phyloP scores from a whole-genome alignment of 176 grass and related monocot species.

The Phyllostachys edulis region DNA sequence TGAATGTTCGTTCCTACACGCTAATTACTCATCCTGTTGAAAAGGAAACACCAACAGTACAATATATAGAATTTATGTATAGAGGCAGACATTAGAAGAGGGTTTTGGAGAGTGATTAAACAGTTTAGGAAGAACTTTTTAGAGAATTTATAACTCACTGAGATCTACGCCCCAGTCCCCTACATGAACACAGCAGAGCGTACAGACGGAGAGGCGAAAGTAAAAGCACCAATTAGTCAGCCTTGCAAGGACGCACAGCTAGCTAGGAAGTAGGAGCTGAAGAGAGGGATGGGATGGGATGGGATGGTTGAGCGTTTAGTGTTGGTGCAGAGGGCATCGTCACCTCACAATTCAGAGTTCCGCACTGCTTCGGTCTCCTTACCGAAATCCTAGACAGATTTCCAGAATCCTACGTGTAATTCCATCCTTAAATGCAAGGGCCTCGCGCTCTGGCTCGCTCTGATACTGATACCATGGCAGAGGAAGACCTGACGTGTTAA shows the following conservation, averaged over 20 bases:
- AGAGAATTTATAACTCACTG: not conserved
- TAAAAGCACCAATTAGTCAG: constrained; percentile 31
- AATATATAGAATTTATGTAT: too few relatives aligned
- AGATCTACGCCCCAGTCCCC: not conserved
- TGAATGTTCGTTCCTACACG: too few relatives aligned
- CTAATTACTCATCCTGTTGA: too few relatives aligned
- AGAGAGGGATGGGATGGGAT: not conserved
- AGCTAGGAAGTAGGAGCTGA: not conserved
- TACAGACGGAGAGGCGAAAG: not conserved
- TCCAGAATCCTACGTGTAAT: constrained; percentile 59
- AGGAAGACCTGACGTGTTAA: constrained; percentile 33
- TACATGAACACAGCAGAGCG: not conserved
- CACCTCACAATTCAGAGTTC: constrained; percentile 37
- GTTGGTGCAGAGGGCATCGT: constrained; percentile 30
- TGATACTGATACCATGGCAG: not conserved
- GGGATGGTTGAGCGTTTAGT: constrained; percentile 24
- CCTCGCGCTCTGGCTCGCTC: not conserved
- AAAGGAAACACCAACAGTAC: too few relatives aligned
- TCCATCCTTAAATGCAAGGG: constrained; percentile 42
- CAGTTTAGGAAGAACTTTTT: not conserved
- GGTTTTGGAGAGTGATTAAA: too few relatives aligned
- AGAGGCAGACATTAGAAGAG: too few relatives aligned
- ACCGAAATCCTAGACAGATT: constrained; percentile 47
- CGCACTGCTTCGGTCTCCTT: too few relatives aligned
- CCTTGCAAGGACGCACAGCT: constrained; percentile 18